A percentile compares a stretch with the other conserved stretches of the same genome.
These are phyloP conservation scores for Lipomyces starkeyi DNA, from an alignment of 805 yeast genomes.

Conservation along the genomic window DNA sequence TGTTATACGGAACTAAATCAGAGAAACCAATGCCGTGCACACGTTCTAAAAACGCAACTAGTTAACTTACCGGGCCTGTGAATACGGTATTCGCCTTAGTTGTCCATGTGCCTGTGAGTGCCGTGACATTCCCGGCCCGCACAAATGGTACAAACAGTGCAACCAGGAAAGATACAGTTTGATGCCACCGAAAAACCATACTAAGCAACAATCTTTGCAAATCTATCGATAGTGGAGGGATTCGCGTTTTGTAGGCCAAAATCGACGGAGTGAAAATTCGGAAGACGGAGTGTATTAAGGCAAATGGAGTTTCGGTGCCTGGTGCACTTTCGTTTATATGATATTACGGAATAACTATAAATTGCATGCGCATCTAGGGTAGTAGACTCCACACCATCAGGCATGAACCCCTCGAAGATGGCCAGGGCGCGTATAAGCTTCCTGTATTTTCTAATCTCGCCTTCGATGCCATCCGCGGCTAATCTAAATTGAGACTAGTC, in stretches of 20 bases:
- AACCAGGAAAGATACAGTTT: background rate
- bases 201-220: background rate
- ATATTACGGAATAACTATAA: background rate
- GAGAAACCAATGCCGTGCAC: background rate
- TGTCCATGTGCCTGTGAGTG: slow-evolving; percentile 83
- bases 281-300: background rate
- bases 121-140: background rate
- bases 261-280: background rate
- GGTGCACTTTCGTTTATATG: background rate
- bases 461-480: background rate
- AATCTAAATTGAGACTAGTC: background rate
- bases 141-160: background rate
- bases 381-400: background rate
- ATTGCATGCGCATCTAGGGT: background rate
- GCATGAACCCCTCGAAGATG: background rate
- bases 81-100: slow-evolving; percentile 92
- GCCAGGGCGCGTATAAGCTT: background rate
- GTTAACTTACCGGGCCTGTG: slow-evolving; percentile 74
- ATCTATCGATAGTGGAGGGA: background rate
- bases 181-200: background rate
- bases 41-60: background rate
- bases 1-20: background rate
- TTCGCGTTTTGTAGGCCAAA: background rate
- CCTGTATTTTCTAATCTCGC: background rate
- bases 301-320: background rate